These are phyloP conservation scores for Ilyonectria mors-panacis DNA, from an alignment of 2,329 filamentous ascomycete species.

Conservation along the genomic window DNA sequence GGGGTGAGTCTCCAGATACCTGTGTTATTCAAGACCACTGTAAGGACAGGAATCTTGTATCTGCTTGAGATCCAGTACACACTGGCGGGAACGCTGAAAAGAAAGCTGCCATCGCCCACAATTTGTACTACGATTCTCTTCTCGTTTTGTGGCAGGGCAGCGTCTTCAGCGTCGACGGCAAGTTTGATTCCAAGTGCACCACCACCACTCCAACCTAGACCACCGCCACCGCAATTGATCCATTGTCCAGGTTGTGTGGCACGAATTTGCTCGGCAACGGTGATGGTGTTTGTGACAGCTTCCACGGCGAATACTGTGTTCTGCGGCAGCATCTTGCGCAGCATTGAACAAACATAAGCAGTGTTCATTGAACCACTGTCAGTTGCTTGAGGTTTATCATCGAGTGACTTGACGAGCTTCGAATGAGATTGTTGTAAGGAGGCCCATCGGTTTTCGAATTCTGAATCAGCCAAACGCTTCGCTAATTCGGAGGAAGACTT, in stretches of 20 bases:
- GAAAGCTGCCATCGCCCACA: constrained; percentile 68
- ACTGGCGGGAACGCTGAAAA: constrained; percentile 66
- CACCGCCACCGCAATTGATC: constrained; percentile 85
- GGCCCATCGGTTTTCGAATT: not conserved
- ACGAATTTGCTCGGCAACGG: constrained; percentile 79
- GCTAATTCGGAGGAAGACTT: constrained; percentile 61
- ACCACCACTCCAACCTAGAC: constrained; percentile 84
- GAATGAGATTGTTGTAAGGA: not conserved
- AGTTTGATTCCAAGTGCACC: constrained; percentile 82
- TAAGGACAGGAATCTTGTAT: constrained; percentile 67
- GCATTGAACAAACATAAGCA: constrained; percentile 40
- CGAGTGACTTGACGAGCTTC: constrained; percentile 61
- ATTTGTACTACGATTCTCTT: constrained; percentile 65
- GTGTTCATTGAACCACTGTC: constrained; percentile 33
- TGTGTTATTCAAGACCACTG: constrained; percentile 68
- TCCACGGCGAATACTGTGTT: constrained; percentile 81
- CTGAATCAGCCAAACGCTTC: constrained; percentile 60
- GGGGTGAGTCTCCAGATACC: constrained; percentile 48
- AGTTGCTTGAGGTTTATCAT: constrained; percentile 65
- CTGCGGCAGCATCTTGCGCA: constrained; percentile 49
- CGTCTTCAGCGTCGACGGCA: constrained; percentile 62
- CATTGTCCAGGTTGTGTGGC: constrained; percentile 77
- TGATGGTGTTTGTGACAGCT: constrained; percentile 78
- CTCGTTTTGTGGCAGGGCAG: constrained; percentile 51
- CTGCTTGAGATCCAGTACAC: constrained; percentile 68